Conservation (phyloP, 108 stramenopile species). For the Pseudonitzschia pungens region DNA sequence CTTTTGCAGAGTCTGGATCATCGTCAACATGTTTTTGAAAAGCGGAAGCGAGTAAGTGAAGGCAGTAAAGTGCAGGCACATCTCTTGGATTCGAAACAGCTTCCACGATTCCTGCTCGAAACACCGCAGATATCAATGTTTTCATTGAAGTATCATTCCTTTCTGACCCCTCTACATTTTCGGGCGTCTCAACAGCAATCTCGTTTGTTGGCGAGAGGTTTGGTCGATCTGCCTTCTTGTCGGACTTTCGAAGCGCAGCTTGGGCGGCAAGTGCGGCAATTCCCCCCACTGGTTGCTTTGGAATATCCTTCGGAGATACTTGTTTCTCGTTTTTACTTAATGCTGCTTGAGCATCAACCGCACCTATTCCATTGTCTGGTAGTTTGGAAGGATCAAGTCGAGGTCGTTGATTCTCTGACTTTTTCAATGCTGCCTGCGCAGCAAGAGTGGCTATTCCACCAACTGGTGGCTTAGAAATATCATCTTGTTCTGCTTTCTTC, state of each 20-base stretch:
- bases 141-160: neutral
- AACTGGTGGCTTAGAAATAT: neutral
- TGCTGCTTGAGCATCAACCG: conserved; percentile 6
- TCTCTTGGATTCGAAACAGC: conserved; percentile 31
- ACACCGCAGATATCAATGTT: neutral
- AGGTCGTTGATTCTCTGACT: neutral
- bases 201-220: neutral
- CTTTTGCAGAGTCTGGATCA: neutral
- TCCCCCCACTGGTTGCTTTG: neutral
- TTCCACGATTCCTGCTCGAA: conserved; percentile 12
- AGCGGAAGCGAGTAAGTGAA: conserved; percentile 24
- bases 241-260: neutral
- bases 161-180: neutral
- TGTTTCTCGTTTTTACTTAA: conserved; percentile 6
- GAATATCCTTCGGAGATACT: neutral
- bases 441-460: neutral
- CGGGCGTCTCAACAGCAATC: neutral
- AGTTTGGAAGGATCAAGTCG: neutral
- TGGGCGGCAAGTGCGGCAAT: conserved; percentile 22
- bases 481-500: neutral
- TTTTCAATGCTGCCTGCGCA: conserved; percentile 11
- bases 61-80: conserved; percentile 37
- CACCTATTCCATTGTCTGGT: conserved; percentile 12
- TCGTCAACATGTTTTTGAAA: neutral
- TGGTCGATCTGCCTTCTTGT: neutral